A percentile compares a stretch with the other conserved stretches of the same genome.
Evolutionary conservation across 2,329 filamentous ascomycete genomes (phyloP).

Genomic region (Dryadomyces sulphureus): DNA sequence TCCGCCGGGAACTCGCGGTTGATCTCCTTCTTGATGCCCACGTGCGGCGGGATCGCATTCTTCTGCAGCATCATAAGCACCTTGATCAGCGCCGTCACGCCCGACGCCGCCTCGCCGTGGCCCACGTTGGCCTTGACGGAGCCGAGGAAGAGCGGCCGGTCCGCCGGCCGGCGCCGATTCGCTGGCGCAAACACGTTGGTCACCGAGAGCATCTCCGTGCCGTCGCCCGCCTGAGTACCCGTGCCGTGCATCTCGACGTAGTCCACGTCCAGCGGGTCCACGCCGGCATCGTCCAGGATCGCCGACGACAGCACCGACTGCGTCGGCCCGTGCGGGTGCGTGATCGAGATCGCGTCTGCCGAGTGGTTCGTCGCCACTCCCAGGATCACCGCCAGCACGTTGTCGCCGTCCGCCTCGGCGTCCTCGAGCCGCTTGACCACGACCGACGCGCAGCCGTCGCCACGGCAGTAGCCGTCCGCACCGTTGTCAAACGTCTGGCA

Average conservation of each 20-base stretch:
- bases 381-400: conserved; percentile 59
- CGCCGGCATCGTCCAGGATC: conserved; percentile 56
- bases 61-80: conserved; percentile 51
- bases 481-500: conserved; percentile 72
- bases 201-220: conserved; percentile 68
- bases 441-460: conserved; percentile 55
- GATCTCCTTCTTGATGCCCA: conserved; percentile 50
- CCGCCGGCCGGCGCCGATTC: conserved; percentile 26
- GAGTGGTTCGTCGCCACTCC: conserved; percentile 70
- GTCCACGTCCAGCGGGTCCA: conserved; percentile 62
- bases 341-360: conserved; percentile 68
- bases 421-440: conserved; percentile 70
- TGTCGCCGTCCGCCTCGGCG: conserved; percentile 63
- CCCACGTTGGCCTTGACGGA: conserved; percentile 51
- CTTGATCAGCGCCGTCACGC: conserved; percentile 48
- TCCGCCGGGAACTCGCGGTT: conserved; percentile 45
- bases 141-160: conserved; percentile 45
- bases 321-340: conserved; percentile 63
- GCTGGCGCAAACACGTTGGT: conserved; percentile 37
- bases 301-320: conserved; percentile 58
- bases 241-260: conserved; percentile 89
- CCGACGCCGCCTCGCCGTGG: conserved; percentile 47
- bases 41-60: conserved; percentile 47
- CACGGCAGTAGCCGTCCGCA: conserved; percentile 72
- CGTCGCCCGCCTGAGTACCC: conserved; percentile 73